Base-by-base conservation (phyloP, 345 rosid species). In the Barbarea vulgaris region DNA sequence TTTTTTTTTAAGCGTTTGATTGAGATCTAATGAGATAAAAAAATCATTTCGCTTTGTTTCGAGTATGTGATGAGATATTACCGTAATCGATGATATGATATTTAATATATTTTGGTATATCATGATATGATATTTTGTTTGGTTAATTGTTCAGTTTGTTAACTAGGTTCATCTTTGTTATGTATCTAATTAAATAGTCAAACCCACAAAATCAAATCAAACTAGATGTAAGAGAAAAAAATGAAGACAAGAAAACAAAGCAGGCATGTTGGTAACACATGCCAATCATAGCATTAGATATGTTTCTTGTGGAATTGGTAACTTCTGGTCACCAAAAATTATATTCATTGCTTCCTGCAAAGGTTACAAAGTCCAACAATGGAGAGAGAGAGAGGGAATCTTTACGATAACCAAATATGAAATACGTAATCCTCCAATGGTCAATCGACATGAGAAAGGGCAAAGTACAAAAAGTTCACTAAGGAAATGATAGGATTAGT, bases 261-360 rank as follows among this genome's bases (percentile, higher is more conserved):
- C 7, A 67, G 64, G 44, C 65, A 76, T 69, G 71, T 77, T 70
- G 80, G 80, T 77, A 77, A 77, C 80, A 77, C 76, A 77, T 77
- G 80, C 65, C 70, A 70, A 63, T 77, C 80, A 63, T 77, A 63
- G 46, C 70, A 77, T 34, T 69, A 65, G 53, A 54, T 69, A 69
- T 69, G 80, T 77, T 70, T 77, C 76, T 70, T 77, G 66, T 4
- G 71, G 37, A 77, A 70, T 54, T 56, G 71, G 80, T 47, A 77
- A 77, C 76, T 63, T 77, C 52, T 70, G 80, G 71, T 70, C 44
- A 54, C 75, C 64, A 69, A 42, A 76, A 76, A 42, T 76, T 33
- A 61, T 76, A 69, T 69, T 42, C 71, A 70, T 77, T 77, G 80
- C 76, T 77, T 77, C 75, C 71, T 70, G 21, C 31, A 47, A 25